Conservation (phyloP, 108 stramenopile species). For the Nannochloropsis oceanica region DNA sequence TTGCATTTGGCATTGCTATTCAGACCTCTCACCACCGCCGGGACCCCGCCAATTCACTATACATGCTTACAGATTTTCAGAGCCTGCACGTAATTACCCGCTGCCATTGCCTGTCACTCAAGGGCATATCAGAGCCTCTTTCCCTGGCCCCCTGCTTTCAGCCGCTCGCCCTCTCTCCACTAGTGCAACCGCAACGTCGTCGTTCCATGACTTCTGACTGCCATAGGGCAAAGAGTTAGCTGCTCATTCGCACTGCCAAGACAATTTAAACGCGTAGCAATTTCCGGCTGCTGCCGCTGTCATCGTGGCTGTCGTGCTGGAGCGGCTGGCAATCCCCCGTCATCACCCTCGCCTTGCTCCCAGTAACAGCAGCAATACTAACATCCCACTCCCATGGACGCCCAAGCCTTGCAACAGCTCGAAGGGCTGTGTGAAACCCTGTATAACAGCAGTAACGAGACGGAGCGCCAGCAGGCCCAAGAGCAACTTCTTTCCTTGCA, state of each 20-base stretch:
- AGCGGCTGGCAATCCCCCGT: background rate
- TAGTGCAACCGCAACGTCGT: background rate
- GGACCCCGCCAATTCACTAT: too few relatives aligned
- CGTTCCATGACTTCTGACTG: background rate
- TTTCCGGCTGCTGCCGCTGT: too few relatives aligned
- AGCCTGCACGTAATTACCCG: too few relatives aligned
- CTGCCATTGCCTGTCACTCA: too few relatives aligned
- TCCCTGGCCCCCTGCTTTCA: background rate
- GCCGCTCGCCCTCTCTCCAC: background rate
- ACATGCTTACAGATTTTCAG: too few relatives aligned
- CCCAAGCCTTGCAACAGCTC: slow-evolving; percentile 68
- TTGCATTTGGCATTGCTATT: too few relatives aligned
- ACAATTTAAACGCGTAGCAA: too few relatives aligned
- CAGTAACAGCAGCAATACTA: background rate
- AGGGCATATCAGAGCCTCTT: too few relatives aligned
- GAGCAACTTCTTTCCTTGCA: slow-evolving; percentile 67
- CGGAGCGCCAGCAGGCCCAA: slow-evolving; percentile 40
- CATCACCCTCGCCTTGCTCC: background rate
- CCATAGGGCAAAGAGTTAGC: background rate
- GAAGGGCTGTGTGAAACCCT: slow-evolving; percentile 85
- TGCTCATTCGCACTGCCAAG: too few relatives aligned
- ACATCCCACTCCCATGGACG: slow-evolving; percentile 54
- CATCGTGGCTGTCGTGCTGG: too few relatives aligned
- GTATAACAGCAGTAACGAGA: slow-evolving; percentile 50
- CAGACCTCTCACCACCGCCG: too few relatives aligned